Base-by-base conservation (phyloP, 2,329 filamentous ascomycete species). In the Dothidotthia symphoricarpi region DNA sequence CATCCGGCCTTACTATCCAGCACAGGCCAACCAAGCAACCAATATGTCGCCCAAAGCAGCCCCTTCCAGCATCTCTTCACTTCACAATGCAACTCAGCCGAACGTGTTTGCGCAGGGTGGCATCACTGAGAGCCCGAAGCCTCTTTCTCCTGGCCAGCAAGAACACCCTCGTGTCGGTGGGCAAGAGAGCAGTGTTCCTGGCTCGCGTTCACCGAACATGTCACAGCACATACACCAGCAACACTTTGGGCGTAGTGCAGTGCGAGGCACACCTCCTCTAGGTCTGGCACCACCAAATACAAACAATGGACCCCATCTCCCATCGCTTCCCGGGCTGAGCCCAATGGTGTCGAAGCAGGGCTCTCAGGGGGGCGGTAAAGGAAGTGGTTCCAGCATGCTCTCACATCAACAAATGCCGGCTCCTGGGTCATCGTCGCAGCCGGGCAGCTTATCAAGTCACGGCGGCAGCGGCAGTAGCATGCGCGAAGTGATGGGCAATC, bases 91-190 rank as follows among this genome's bases (percentile, higher is more conserved):
- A 25, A 61, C 52, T 24, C 59, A 64, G 47, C 38, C 71, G 72
- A 31, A 77, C 76, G 77, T 89, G 49, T 94, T 88, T 61, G 77
- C 81, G 7, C 82, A 88, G 48, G 77, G 79, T 36, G 69, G 70
- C 36, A 86, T 95, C 72, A 93, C 86, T 3, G 88, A 95, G 66
- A 94, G 87, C 50, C 88, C 89, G 0, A 94, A 90, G 60, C 85
- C 89, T 3, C 73, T 95, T 27, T 89, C 83, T 43, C 85, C 85
- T n/a, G 75, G 75, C 13, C 73, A 73, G 40, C 70, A 73, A 47
- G 71, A 75, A 14, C 73, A 77, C 39, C 69, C 69, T 67, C 62
- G 75, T 14, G 73, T 83, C 33, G 80, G 80, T 49, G 66, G 75
- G 12, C 66, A 70, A 19, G 66, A 77, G 43, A 69, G 59, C 27